phyloP scores from a whole-genome alignment of 2,329 filamentous ascomycete genomes.

The Celoporthe dispersa region DNA sequence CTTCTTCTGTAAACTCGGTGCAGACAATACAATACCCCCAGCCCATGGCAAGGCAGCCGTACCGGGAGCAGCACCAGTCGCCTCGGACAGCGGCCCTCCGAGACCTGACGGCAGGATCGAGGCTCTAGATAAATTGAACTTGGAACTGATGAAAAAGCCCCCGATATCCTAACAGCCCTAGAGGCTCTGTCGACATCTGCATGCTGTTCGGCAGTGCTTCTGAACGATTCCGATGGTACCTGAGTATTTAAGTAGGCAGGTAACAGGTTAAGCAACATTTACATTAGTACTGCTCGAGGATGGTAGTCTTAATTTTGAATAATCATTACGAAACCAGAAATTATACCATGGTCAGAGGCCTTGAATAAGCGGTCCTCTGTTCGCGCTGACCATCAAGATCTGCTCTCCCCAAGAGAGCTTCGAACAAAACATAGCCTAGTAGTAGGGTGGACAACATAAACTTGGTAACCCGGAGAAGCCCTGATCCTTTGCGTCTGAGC shows the following conservation, averaged over 20 bases:
- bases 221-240: too few species aligned
- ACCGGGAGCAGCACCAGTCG: slow-evolving; percentile 26
- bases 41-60: slow-evolving; percentile 21
- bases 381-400: background rate
- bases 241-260: too few species aligned
- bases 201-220: too few species aligned
- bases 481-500: background rate
- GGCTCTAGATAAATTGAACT: too few species aligned
- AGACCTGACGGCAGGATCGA: slow-evolving; percentile 6
- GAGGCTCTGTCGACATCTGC: too few species aligned
- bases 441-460: background rate
- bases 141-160: too few species aligned
- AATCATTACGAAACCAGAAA: too few species aligned
- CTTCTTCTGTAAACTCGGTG: slow-evolving; percentile 23
- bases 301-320: too few species aligned
- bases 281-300: too few species aligned
- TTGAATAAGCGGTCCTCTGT: too few species aligned
- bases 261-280: too few species aligned
- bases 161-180: too few species aligned
- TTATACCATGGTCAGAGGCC: background rate
- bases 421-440: background rate
- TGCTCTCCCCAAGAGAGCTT: background rate
- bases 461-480: background rate
- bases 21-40: slow-evolving; percentile 21
- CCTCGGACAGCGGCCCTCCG: slow-evolving; percentile 26